Evolutionary conservation across 495 filamentous ascomycete species (phyloP).

Genomic region (Aspergillus sclerotioniger): DNA sequence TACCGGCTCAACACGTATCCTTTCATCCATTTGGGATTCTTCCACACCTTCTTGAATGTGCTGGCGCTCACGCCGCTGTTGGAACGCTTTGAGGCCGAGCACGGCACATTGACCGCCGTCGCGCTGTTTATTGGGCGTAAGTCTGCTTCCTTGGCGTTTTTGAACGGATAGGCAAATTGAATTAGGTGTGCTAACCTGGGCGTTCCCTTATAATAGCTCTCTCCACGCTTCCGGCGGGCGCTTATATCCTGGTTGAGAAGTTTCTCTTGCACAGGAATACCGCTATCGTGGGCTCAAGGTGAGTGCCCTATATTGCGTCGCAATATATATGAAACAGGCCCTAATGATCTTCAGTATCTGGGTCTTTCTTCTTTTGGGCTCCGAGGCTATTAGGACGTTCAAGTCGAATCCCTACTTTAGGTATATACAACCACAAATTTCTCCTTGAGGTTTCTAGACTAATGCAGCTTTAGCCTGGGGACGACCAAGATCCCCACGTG

Average conservation of each 20-base stretch:
- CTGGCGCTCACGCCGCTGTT: slow-evolving; percentile 78
- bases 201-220: slow-evolving; percentile 54
- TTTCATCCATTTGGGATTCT: slow-evolving; percentile 75
- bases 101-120: slow-evolving; percentile 83
- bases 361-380: slow-evolving; percentile 82
- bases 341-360: slow-evolving; percentile 61
- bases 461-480: slow-evolving; percentile 38
- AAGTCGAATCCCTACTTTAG: slow-evolving; percentile 71
- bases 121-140: slow-evolving; percentile 86
- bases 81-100: slow-evolving; percentile 89
- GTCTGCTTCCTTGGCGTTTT: slow-evolving; percentile 32
- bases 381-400: slow-evolving; percentile 81
- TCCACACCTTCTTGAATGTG: slow-evolving; percentile 78
- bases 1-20: slow-evolving; percentile 93
- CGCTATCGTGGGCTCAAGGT: slow-evolving; percentile 80
- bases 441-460: background rate
- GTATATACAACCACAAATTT: slow-evolving; percentile 22
- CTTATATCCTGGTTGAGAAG: slow-evolving; percentile 71
- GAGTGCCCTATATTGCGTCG: slow-evolving; percentile 21
- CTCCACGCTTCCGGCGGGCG: slow-evolving; percentile 70
- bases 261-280: slow-evolving; percentile 62
- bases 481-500: slow-evolving; percentile 84
- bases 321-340: background rate
- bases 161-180: background rate
- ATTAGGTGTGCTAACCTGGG: slow-evolving; percentile 13